These are phyloP conservation scores for Pichia paraexigua DNA, from an alignment of 805 yeast genomes.

Conservation along the genomic window DNA sequence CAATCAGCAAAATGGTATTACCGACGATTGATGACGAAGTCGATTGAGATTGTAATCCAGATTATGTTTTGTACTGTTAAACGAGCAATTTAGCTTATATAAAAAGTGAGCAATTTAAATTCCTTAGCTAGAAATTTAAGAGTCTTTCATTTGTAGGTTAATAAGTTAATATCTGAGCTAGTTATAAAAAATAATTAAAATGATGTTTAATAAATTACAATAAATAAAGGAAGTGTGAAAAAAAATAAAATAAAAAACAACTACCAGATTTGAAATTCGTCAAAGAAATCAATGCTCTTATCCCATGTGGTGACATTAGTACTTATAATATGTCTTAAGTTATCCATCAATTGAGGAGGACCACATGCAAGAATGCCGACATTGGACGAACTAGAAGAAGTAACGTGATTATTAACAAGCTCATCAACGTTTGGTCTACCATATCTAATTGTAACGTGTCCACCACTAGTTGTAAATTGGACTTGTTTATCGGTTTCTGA, in stretches of 20 bases:
- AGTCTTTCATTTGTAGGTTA: no score
- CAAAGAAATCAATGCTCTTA: conserved; percentile 8
- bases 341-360: conserved; percentile 31
- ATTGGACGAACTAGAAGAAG: conserved; percentile 26
- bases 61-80: no score
- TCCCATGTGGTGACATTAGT: not conserved
- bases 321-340: conserved; percentile 1
- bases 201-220: no score
- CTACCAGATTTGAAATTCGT: conserved; percentile 8
- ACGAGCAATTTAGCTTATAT: not conserved
- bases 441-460: not conserved
- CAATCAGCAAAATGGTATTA: no score
- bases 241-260: not conserved
- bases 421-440: conserved; percentile 34
- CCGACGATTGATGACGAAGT: no score
- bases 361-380: conserved; percentile 40
- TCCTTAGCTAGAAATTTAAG: no score
- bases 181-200: no score
- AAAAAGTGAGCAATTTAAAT: no score
- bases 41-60: no score
- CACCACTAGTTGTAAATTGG: not conserved
- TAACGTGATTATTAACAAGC: conserved; percentile 27
- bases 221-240: no score
- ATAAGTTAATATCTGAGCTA: no score
- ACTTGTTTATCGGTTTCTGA: not conserved